Evolutionary conservation across 345 rosid species (phyloP).

Genomic region (Salix dunnii): DNA sequence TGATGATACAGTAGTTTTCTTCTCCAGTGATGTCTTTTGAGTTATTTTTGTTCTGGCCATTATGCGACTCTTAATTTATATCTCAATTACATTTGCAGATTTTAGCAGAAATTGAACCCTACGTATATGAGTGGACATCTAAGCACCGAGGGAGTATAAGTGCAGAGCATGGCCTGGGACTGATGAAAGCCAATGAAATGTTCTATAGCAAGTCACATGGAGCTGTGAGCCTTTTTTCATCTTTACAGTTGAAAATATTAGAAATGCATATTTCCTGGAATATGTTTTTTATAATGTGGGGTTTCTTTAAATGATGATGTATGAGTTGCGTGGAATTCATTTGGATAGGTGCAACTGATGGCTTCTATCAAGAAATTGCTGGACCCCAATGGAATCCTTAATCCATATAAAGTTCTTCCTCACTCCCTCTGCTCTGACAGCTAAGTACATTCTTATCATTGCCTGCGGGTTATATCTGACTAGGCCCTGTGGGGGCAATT

Average conservation of each 20-base stretch:
- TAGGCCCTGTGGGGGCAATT: not conserved
- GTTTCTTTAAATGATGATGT: slow-evolving; percentile 2
- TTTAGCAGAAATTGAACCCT: slow-evolving; percentile 77
- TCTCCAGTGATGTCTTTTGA: not conserved
- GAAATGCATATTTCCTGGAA: not conserved
- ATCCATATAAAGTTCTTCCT: slow-evolving; percentile 87
- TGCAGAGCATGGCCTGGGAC: slow-evolving; percentile 95
- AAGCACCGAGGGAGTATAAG: slow-evolving; percentile 87
- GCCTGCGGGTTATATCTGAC: not conserved
- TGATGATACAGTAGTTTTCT: slow-evolving; percentile 52
- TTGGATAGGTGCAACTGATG: slow-evolving; percentile 66
- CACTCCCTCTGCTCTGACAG: slow-evolving; percentile 23
- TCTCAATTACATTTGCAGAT: slow-evolving; percentile 36
- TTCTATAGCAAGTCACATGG: slow-evolving; percentile 74
- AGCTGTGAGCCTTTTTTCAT: slow-evolving; percentile 44
- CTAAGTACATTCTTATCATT: not conserved
- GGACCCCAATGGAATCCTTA: slow-evolving; percentile 80
- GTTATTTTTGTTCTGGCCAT: not conserved
- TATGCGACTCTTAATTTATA: not conserved
- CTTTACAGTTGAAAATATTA: not conserved
- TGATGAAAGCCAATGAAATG: slow-evolving; percentile 86
- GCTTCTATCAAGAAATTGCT: slow-evolving; percentile 68
- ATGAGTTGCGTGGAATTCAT: slow-evolving; percentile 10
- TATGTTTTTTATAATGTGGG: not conserved
- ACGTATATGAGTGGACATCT: slow-evolving; percentile 91